Percentiles rank a stretch among this genome's conserved stretches.
Evolutionary conservation across 2,329 filamentous ascomycete genomes (phyloP).

Genomic region (Calonectria crousiana): DNA sequence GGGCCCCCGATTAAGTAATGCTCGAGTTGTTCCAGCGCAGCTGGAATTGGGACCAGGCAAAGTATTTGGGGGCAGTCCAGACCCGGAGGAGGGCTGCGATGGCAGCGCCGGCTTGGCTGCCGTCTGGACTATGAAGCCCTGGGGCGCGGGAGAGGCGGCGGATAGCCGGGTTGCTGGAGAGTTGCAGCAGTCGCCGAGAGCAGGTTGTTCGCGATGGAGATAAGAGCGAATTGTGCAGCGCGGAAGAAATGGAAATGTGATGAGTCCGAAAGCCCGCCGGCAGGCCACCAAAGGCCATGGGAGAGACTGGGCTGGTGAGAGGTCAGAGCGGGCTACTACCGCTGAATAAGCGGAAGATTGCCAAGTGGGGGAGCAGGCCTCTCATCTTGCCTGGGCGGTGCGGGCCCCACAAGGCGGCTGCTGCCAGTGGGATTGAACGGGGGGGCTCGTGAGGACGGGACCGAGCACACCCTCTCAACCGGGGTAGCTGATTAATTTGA

Average conservation of each 20-base stretch:
- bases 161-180: not conserved
- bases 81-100: not conserved
- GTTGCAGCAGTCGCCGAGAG: not conserved
- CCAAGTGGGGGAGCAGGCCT: not conserved
- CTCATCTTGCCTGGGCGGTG: not conserved
- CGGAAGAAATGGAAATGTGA: slow-evolving; percentile 10
- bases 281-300: not conserved
- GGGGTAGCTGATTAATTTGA: not conserved
- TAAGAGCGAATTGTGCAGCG: not conserved
- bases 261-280: slow-evolving; percentile 16
- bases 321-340: not conserved
- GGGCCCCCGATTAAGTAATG: slow-evolving; percentile 20
- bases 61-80: not conserved
- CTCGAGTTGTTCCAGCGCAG: not conserved
- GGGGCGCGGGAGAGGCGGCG: not conserved
- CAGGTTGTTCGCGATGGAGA: not conserved
- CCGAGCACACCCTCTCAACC: not conserved
- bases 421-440: not conserved
- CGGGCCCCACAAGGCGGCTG: not conserved
- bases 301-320: not conserved
- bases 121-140: slow-evolving; percentile 10
- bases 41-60: slow-evolving; percentile 7
- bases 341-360: slow-evolving; percentile 24
- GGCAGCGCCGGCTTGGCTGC: not conserved
- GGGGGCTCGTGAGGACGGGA: not conserved